A percentile compares a stretch with the other conserved stretches of the same genome.
These are phyloP conservation scores for Rhododendron henanense DNA, from an alignment of 148 eudicot genomes.

Conservation along the genomic window DNA sequence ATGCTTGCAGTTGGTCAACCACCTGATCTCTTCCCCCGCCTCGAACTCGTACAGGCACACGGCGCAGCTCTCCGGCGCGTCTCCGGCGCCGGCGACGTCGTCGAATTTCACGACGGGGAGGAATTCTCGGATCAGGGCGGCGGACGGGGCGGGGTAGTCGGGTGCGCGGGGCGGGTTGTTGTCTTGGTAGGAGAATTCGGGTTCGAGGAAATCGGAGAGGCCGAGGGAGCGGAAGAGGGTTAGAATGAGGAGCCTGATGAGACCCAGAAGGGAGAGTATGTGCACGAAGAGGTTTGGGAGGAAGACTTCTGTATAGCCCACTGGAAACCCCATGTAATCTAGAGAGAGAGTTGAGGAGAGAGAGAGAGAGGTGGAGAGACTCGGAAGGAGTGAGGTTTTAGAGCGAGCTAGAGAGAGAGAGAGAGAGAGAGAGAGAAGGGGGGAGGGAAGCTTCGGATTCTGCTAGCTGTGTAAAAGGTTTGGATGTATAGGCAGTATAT, in stretches of 20 bases:
- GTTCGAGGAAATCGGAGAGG: slow-evolving; percentile 31
- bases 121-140: slow-evolving; percentile 15
- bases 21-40: slow-evolving; percentile 45
- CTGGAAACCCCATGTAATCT: slow-evolving; percentile 8
- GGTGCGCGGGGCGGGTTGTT: not conserved
- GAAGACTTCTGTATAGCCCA: slow-evolving; percentile 26
- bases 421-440: not conserved
- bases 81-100: slow-evolving; percentile 3
- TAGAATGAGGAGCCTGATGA: slow-evolving; percentile 20
- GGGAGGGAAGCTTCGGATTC: not conserved
- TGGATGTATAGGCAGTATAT: not conserved
- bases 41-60: slow-evolving; percentile 51
- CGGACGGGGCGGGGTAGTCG: not conserved
- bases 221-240: slow-evolving; percentile 21
- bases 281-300: slow-evolving; percentile 38
- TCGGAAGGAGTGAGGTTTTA: not conserved
- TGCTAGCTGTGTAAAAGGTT: not conserved
- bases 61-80: slow-evolving; percentile 29
- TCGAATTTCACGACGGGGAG: slow-evolving; percentile 15
- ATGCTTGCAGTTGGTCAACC: slow-evolving; percentile 48
- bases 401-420: not conserved
- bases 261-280: slow-evolving; percentile 26
- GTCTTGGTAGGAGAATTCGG: slow-evolving; percentile 10
- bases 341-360: not conserved
- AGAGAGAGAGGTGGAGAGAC: not conserved